A percentile compares a stretch with the other conserved stretches of the same genome.
These are phyloP conservation scores for Lentithecium fluviatile DNA, from an alignment of 495 filamentous ascomycete species.

Conservation along the genomic window DNA sequence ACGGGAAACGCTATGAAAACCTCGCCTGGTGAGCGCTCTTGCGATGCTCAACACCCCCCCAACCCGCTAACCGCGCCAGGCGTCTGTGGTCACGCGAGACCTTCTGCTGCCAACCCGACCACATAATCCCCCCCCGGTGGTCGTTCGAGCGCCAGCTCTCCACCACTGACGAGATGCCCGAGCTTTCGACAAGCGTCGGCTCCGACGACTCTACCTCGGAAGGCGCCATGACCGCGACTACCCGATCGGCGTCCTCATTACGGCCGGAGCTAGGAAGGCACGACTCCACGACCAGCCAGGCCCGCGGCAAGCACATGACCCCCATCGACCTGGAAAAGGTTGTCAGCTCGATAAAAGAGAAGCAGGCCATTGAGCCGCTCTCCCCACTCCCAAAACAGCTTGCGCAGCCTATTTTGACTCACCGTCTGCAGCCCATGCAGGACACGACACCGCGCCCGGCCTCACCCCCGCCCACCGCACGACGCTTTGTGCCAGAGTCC, in stretches of 20 bases:
- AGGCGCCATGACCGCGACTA: constrained; percentile 66
- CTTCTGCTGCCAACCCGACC: constrained; percentile 82
- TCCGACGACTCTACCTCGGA: constrained; percentile 72
- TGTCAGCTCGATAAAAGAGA: constrained; percentile 81
- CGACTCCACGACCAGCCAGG: constrained; percentile 54
- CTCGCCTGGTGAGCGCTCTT: too few species aligned
- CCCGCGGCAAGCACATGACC: constrained; percentile 86
- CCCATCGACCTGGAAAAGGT: constrained; percentile 84
- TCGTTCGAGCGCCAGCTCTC: constrained; percentile 46
- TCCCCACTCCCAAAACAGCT: constrained; percentile 46
- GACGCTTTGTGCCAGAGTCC: constrained; percentile 35
- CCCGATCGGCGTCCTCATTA: constrained; percentile 52
- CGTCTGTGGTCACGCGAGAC: constrained; percentile 94
- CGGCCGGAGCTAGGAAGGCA: constrained; percentile 58
- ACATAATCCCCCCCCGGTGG: constrained; percentile 51
- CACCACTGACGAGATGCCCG: constrained; percentile 55
- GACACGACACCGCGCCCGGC: constrained; percentile 38
- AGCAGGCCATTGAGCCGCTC: constrained; percentile 64
- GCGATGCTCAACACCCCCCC: too few species aligned
- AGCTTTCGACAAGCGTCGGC: constrained; percentile 88
- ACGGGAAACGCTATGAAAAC: constrained; percentile 91
- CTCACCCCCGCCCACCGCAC: constrained; percentile 24
- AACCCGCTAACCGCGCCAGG: constrained; percentile 97
- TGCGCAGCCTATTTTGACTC: constrained; percentile 37
- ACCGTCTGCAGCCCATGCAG: constrained; percentile 41